Evolutionary conservation across 495 filamentous ascomycete genomes (phyloP), one percentile per base, ranked within the genome.

Genomic region (Pseudotulostoma volvatum): DNA sequence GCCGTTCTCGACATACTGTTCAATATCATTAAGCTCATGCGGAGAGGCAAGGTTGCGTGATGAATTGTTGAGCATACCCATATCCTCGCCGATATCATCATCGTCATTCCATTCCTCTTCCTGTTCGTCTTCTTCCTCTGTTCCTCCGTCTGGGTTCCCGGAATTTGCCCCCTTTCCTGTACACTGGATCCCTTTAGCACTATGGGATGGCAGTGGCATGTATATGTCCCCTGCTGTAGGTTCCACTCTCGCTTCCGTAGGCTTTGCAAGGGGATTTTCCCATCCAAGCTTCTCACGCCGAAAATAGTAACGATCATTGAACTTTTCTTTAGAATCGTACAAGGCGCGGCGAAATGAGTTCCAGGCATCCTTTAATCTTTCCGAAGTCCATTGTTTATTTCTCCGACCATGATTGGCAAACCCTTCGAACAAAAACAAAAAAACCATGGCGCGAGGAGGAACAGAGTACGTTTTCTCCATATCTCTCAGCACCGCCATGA

Each of bases 361-460:
- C 64, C 53, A 69, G 9, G 44, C 53, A 32, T 43, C 43, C 36
- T 68, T 58, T 9, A 87, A 63, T 30, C 66, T 63, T 44, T 65
- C 56, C 13, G 61, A 59, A 35, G 71, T 79, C 85, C 82, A 90
- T 4, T 70, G 51, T 9, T 71, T 73, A 43, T 72, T 68, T 4
- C 49, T 56, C n/a, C 73, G 70, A 13, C 83, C 84, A 52, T 86
- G 73, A n/a, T 53, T 51, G 33, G 65, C 62, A 52, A 93, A 94
- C 3, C 78, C 81, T 43, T 79, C 74, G 49, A 93, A 76, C 17
- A 93, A 61, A 3, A 61, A 48, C 8, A 61, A 40, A 32, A 62
- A 67, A 19, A 67, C 51, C 38, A 67, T 53, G 4, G 54, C 50
- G 17, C 55, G 56, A 25, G 63, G 61, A 11, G 63, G 63, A 16